A percentile compares a stretch with the other conserved stretches of the same genome.
Evolutionary conservation across 2,329 filamentous ascomycete species (phyloP).

Genomic region (Colletotrichum acutatum): DNA sequence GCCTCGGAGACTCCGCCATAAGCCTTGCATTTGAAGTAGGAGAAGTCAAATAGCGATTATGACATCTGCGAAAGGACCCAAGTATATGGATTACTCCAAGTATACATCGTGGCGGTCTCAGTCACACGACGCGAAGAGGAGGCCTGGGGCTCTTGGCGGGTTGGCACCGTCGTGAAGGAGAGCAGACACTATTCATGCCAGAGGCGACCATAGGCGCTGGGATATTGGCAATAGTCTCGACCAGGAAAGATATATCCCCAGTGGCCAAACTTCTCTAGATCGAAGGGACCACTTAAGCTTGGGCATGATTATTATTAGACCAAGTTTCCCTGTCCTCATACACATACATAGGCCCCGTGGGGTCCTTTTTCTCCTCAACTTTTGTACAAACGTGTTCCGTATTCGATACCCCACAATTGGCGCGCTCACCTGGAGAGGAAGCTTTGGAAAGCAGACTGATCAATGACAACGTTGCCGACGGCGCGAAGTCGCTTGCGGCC

Average conservation of each 20-base stretch:
- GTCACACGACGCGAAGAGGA: background rate
- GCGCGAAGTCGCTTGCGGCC: conserved; percentile 87
- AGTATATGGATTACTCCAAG: background rate
- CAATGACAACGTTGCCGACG: conserved; percentile 93
- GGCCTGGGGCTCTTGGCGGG: background rate
- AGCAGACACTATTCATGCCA: background rate
- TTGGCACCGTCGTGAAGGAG: background rate
- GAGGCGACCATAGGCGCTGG: background rate
- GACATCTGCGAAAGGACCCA: background rate
- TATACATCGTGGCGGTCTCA: background rate
- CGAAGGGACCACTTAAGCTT: background rate
- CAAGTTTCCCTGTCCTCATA: background rate
- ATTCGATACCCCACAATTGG: background rate
- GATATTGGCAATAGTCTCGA: background rate
- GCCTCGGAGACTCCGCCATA: conserved; percentile 15
- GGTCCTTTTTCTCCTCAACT: background rate
- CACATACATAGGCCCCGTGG: background rate
- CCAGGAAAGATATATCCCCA: background rate
- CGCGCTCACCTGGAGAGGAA: conserved; percentile 80
- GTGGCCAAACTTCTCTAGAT: background rate
- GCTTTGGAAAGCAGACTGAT: conserved; percentile 93
- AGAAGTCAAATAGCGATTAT: too few relatives aligned
- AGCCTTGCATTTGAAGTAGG: background rate
- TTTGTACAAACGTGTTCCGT: background rate
- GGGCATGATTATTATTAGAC: background rate